A percentile compares a stretch with the other conserved stretches of the same genome.
Evolutionary conservation across 176 grass and related monocot species (phyloP).

Genomic region (Ampelocalamus luodianensis): DNA sequence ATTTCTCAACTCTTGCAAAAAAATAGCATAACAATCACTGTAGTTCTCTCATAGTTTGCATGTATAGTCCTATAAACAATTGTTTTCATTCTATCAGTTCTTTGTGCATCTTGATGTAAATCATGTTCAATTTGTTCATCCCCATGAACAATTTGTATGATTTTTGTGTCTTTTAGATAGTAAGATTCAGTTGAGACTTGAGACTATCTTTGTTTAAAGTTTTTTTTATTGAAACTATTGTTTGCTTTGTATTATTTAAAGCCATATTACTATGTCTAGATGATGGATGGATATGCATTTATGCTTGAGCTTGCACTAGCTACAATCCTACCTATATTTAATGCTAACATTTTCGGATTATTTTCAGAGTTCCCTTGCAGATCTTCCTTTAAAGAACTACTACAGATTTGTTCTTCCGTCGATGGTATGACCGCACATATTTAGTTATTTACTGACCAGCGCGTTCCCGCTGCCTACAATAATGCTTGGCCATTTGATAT

Average conservation of each 20-base stretch:
- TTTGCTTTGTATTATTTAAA: slow-evolving; percentile 18
- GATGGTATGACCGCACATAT: slow-evolving; percentile 56
- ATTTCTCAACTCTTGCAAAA: neutral
- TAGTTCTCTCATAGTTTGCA: neutral
- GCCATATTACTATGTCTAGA: slow-evolving; percentile 9
- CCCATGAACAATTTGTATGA: neutral
- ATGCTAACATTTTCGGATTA: slow-evolving; percentile 40
- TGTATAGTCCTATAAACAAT: neutral
- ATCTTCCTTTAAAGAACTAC: slow-evolving; percentile 96
- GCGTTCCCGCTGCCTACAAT: slow-evolving; percentile 1
- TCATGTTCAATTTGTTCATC: slow-evolving; percentile 30
- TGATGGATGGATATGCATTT: neutral
- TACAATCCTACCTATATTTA: slow-evolving; percentile 18
- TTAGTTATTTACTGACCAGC: slow-evolving; percentile 14
- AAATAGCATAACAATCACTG: neutral
- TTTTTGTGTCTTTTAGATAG: slow-evolving; percentile 10
- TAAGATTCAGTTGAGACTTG: neutral
- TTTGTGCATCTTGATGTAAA: slow-evolving; percentile 28
- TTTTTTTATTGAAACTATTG: neutral
- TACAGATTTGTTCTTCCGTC: slow-evolving; percentile 97
- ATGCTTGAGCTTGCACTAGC: slow-evolving; percentile 14
- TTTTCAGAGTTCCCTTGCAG: slow-evolving; percentile 96
- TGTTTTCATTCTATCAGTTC: slow-evolving; percentile 27
- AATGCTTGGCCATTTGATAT: slow-evolving; percentile 45
- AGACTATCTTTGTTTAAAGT: slow-evolving; percentile 29